Percentiles rank a stretch among this genome's conserved stretches.
Conservation (phyloP, 2,329 filamentous ascomycete species). For the Trichoderma semiorbis region DNA sequence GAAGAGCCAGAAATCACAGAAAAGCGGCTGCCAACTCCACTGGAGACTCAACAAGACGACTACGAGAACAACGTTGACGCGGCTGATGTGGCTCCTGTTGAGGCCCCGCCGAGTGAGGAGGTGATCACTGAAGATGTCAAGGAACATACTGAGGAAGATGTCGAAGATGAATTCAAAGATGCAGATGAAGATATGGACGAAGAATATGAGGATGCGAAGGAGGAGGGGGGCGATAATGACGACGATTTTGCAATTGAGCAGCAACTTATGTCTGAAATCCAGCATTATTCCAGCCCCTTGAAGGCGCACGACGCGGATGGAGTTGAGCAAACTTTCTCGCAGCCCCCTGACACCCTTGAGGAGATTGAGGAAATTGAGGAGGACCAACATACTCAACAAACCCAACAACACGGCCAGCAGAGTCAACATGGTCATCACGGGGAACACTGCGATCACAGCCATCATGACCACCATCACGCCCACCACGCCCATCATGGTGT, state of each 20-base stretch:
- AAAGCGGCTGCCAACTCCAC: constrained; percentile 2
- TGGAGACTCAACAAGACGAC: constrained; percentile 9
- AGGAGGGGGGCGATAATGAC: constrained; percentile 15
- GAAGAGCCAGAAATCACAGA: not conserved
- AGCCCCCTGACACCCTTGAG: not conserved
- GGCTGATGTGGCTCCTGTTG: not conserved
- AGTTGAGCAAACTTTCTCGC: not conserved
- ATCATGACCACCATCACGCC: not conserved
- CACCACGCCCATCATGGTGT: not conserved
- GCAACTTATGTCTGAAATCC: constrained; percentile 25
- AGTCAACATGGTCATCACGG: not conserved
- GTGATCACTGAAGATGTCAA: not conserved
- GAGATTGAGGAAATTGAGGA: not conserved
- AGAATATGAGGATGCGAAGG: not conserved
- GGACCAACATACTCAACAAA: not conserved
- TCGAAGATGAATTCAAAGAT: constrained; percentile 10
- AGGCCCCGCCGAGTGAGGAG: not conserved
- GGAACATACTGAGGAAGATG: not conserved
- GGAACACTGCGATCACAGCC: not conserved
- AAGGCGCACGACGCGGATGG: not conserved
- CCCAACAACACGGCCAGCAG: constrained; percentile 17
- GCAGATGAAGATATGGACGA: not conserved
- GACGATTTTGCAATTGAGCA: constrained; percentile 23
- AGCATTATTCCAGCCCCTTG: constrained; percentile 10
- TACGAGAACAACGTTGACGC: not conserved